Evolutionary conservation across 2,329 filamentous ascomycete genomes (phyloP), one percentile per base, ranked within the genome.

Genomic region (Fusarium temperatum): DNA sequence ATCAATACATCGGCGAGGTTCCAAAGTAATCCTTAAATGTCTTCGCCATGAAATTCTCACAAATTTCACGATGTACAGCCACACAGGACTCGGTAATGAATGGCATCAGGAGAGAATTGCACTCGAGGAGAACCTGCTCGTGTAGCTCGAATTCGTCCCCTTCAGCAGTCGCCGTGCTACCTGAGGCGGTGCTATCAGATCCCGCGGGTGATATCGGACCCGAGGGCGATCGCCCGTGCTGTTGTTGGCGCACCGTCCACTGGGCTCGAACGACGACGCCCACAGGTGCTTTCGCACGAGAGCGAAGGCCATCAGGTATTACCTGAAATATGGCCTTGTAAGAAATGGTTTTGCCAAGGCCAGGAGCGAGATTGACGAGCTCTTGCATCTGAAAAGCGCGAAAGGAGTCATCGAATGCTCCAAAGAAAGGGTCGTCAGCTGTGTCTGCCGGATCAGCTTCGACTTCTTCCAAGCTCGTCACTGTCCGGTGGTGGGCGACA

Each of bases 281-380:
- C 30, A 80, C 84, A 7, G 82, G 79, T 9, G 85, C 84, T 45
- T 84, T 79, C 55, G 83, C 85, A 44, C 85, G 80, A 60, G 82
- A 82, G n/a, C 85, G 81, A 36, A 85, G 77, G 54, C 85, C 85
- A 41, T 80, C 76, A 28, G 80, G 78, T 38, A 84, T 81, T 67
- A 78, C 80, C 75, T 87, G 85, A 69, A 87, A 85, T 35, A 85
- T 81, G 68, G 83, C 84, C 9, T 83, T 82, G 65, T 87, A 83
- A 58, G 73, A 74, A 42, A 87, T 80, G 38, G 83, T 81, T 74
- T 83, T 85, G 53, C 75, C 79, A 30, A 85, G 70, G 51, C 84
- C 83, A 2, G 85, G 84, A 12, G 85, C 80, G 30, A 85, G 73
- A 22, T 76, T 77, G 65, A 83, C 75, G 38, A 77, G 68, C 69